Evolutionary conservation across 805 yeast species (phyloP).

Genomic region (Ogataea paraovalis): DNA sequence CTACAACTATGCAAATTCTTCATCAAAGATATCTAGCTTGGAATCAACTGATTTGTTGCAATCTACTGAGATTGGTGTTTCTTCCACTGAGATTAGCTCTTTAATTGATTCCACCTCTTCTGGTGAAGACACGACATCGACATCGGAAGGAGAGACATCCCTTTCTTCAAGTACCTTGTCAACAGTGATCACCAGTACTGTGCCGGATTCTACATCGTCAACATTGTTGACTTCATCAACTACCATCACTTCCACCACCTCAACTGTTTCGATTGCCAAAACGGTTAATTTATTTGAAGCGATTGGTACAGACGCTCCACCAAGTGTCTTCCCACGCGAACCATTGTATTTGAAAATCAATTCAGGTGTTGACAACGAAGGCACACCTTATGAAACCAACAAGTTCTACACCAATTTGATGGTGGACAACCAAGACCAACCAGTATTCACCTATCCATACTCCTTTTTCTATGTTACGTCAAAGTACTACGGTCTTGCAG

Average conservation of each 20-base stretch:
- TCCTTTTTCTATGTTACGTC: conserved; percentile 44
- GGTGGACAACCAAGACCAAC: conserved; percentile 48
- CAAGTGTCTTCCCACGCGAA: conserved; percentile 42
- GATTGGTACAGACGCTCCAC: conserved; percentile 39
- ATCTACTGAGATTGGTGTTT: not conserved
- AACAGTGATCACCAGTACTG: not conserved
- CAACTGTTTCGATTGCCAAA: conserved; percentile 23
- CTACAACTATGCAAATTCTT: not conserved
- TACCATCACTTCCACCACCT: not conserved
- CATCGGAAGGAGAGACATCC: no score
- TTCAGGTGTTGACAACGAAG: conserved; percentile 38
- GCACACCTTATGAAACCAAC: conserved; percentile 61
- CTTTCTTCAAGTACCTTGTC: no score
- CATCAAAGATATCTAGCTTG: not conserved
- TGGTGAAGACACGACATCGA: no score
- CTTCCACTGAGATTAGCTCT: not conserved
- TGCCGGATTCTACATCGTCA: not conserved
- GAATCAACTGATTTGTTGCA: no score
- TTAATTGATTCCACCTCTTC: no score
- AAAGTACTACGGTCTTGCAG: conserved; percentile 53
- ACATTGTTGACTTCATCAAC: conserved; percentile 4
- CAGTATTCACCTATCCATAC: conserved; percentile 66
- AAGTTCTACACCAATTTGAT: conserved; percentile 69
- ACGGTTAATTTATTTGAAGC: conserved; percentile 44
- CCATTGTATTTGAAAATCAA: conserved; percentile 43